phyloP scores from a whole-genome alignment of 2,329 filamentous ascomycete genomes.

The Biscogniauxia sp. region DNA sequence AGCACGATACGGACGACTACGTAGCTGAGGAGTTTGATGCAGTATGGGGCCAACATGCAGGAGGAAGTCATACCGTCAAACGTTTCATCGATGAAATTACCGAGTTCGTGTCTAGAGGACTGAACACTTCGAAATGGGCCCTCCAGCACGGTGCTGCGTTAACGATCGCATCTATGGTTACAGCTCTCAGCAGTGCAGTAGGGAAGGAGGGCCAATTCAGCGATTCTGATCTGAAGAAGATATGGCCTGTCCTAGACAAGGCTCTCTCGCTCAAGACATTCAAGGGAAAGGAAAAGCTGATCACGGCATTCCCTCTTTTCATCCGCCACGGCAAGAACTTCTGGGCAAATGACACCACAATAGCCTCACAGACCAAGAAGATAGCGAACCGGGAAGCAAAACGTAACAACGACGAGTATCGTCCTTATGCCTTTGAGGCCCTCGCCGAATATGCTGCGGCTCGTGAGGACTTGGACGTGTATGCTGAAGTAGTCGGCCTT shows the following conservation, averaged over 20 bases:
- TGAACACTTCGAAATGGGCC: constrained; percentile 83
- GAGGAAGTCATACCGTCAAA: constrained; percentile 75
- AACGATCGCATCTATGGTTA: constrained; percentile 71
- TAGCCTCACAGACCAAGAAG: constrained; percentile 71
- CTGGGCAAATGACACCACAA: constrained; percentile 49
- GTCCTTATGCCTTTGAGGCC: constrained; percentile 68
- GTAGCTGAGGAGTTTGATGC: constrained; percentile 77
- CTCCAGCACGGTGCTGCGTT: constrained; percentile 87
- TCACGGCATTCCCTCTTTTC: constrained; percentile 77
- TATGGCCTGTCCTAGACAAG: constrained; percentile 85
- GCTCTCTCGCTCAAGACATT: constrained; percentile 87
- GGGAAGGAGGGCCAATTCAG: constrained; percentile 58
- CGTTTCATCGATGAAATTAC: constrained; percentile 85
- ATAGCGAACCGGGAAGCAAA: constrained; percentile 84
- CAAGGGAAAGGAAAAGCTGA: constrained; percentile 81
- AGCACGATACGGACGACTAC: constrained; percentile 80
- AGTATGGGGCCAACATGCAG: constrained; percentile 89
- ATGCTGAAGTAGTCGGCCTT: constrained; percentile 63
- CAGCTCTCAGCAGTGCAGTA: constrained; percentile 60
- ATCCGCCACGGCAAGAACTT: constrained; percentile 61
- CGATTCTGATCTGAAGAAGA: constrained; percentile 54
- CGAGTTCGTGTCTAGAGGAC: constrained; percentile 60
- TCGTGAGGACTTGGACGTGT: constrained; percentile 67
- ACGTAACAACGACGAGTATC: constrained; percentile 83
- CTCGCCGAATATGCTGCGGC: constrained; percentile 71